Conservation (phyloP, 495 filamentous ascomycete genomes). For the Lasiosphaeriaceae sp. region DNA sequence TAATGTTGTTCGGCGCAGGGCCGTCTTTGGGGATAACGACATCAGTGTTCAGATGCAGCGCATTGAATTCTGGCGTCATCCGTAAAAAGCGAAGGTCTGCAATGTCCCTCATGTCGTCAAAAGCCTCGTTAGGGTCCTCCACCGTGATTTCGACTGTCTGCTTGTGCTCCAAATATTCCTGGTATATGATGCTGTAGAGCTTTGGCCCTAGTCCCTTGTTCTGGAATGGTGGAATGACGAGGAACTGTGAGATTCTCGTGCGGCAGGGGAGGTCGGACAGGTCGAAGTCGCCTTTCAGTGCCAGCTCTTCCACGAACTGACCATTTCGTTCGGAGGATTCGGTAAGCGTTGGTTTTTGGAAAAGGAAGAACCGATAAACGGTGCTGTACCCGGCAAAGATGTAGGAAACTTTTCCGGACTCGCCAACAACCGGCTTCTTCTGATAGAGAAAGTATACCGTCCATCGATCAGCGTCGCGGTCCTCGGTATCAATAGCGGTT, state of each 20-base stretch:
- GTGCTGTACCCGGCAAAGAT: constrained; percentile 82
- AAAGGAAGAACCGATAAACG: constrained; percentile 77
- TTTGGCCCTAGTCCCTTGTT: constrained; percentile 69
- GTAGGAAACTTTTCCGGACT: constrained; percentile 53
- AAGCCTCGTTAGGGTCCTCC: constrained; percentile 93
- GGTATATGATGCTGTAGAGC: constrained; percentile 76
- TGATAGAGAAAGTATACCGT: constrained; percentile 81
- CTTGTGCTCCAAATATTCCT: constrained; percentile 55
- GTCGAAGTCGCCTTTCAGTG: constrained; percentile 26
- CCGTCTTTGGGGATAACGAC: constrained; percentile 33
- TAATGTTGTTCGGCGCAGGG: constrained; percentile 56
- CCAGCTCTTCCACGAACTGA: constrained; percentile 15
- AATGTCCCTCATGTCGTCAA: constrained; percentile 84
- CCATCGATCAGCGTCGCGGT: constrained; percentile 77
- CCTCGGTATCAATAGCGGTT: constrained; percentile 63
- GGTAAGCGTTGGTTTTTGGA: constrained; percentile 30
- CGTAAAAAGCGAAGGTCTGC: constrained; percentile 72
- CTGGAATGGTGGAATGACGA: constrained; percentile 88
- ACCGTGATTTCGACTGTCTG: constrained; percentile 81
- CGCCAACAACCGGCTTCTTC: constrained; percentile 46
- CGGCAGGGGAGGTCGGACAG: constrained; percentile 55
- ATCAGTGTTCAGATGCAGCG: constrained; percentile 49
- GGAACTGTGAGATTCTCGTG: constrained; percentile 85
- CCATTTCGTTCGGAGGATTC: constrained; percentile 14
- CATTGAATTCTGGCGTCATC: constrained; percentile 45